Base-by-base conservation (phyloP, 805 yeast species). In the Helenozyma baotianmanensis region DNA sequence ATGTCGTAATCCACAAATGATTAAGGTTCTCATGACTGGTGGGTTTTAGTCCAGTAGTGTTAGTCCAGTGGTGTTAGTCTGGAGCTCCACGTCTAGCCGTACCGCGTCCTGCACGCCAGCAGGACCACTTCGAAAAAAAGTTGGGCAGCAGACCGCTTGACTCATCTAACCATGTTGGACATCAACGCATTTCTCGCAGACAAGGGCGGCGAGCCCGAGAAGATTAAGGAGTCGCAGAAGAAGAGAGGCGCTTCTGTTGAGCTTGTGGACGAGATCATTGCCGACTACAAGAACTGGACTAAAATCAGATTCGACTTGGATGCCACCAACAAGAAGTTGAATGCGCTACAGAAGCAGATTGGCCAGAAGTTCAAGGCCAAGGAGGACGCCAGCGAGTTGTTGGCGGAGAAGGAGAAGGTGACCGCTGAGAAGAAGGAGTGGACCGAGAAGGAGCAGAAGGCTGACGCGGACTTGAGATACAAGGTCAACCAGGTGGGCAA, bases 161-260 rank as follows among this genome's bases (percentile, higher is more conserved):
- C 19, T 17, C 8, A 17, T 6, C 19, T 17, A 16, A 38, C 10
- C 25, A 90, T 92, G 98, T 79, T 92, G 65, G 98, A 92, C 62
- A 86, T 92, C 47, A 71, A 82, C 47, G 83, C 84, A 57, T 92
- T 92, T 60, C 81, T 92, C 50, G 95, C 80, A 50, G 98, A 92
- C 58, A 90, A 88, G 66, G 98, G 98, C 39, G 98, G 98, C 43
- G 78, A 89, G 61, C 96, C 98, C 26, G 90, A 89, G 48, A 70
- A 70, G 34, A 87, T 92, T 58, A 82, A 82, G 60, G 76, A 69
- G 54, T 89, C 97, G 23, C 98, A 92, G 64, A 78, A 69, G 61
- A 95, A 94, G 42, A 87, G 98, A 72, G 95, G 95, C 42, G 97
- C 77, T 50, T 69, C 92, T 22, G 97, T 89, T 33, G 98, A 92